A percentile compares a stretch with the other conserved stretches of the same genome.
These are phyloP conservation scores for Monosiga brevicollis DNA, from an alignment of 78 protist genomes.

Conservation along the genomic window DNA sequence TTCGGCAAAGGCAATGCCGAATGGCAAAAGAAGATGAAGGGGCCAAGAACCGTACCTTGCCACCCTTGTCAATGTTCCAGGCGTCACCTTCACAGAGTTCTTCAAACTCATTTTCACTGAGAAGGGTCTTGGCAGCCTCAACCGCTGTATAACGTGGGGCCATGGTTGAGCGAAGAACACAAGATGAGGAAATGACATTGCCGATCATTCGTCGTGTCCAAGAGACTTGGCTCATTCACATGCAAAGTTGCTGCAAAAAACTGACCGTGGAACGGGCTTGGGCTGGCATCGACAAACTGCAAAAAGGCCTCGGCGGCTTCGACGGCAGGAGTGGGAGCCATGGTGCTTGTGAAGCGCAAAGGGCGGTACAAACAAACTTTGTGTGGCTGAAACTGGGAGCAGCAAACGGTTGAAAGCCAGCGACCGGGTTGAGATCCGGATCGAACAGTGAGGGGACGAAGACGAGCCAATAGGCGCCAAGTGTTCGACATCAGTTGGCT, in stretches of 20 bases:
- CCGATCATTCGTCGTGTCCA: not conserved
- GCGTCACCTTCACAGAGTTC: conserved; percentile 13
- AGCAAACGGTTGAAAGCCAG: no score
- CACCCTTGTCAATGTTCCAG: not conserved
- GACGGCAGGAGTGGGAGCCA: no score
- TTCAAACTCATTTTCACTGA: not conserved
- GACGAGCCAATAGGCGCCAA: no score
- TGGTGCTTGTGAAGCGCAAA: no score
- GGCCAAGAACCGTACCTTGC: not conserved
- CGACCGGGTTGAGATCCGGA: no score
- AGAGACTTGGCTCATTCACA: no score
- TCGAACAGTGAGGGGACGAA: no score
- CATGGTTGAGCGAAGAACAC: not conserved
- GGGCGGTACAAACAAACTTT: no score
- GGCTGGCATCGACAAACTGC: conserved; percentile 6
- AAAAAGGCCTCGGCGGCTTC: not conserved
- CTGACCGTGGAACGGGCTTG: conserved; percentile 19
- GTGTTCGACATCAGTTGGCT: no score
- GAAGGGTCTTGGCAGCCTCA: not conserved
- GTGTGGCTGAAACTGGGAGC: no score
- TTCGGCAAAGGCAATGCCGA: not conserved
- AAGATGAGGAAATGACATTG: not conserved
- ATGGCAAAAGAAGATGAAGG: not conserved
- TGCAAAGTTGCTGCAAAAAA: not conserved
- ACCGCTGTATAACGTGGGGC: conserved; percentile 1